phyloP scores from a whole-genome alignment of 495 filamentous ascomycete genomes.

The Talaromyces adpressus region DNA sequence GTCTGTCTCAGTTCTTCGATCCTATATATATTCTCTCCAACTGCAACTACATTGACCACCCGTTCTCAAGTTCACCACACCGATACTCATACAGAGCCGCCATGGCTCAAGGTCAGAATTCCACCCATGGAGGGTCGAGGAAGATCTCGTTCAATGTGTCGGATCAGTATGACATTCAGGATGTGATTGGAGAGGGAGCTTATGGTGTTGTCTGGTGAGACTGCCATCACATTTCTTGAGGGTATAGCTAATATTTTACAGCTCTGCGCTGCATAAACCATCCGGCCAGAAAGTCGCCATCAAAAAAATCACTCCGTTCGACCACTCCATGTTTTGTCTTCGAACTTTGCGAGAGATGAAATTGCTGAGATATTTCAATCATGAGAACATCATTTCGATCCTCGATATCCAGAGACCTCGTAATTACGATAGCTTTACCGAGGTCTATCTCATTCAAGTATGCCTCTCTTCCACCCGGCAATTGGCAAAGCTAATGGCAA shows the following conservation, averaged over 20 bases:
- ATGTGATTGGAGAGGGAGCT: constrained; percentile 97
- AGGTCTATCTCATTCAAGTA: constrained; percentile 99
- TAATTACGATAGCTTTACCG: constrained; percentile 91
- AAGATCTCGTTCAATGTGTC: constrained; percentile 99
- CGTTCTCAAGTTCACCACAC: not conserved
- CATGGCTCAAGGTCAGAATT: constrained; percentile 41
- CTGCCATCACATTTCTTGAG: not conserved
- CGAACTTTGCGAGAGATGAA: constrained; percentile 99
- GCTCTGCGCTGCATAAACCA: constrained; percentile 96
- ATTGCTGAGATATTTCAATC: constrained; percentile 97
- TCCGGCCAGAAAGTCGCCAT: constrained; percentile 98
- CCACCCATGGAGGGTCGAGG: constrained; percentile 55
- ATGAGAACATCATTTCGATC: constrained; percentile 99
- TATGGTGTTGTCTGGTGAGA: constrained; percentile 98
- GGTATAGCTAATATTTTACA: constrained; percentile 24
- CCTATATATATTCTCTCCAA: not conserved
- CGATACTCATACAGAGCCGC: not conserved
- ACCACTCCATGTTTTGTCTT: constrained; percentile 98
- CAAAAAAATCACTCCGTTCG: constrained; percentile 99
- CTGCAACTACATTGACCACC: not conserved
- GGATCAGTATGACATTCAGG: constrained; percentile 98
- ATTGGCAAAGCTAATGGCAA: not conserved
- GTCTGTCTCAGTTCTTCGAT: not conserved
- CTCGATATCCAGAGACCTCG: constrained; percentile 97
- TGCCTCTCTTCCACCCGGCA: not conserved